Evolutionary conservation across 345 rosid species (phyloP), one percentile per base, ranked within the genome.

Genomic region (Moricandia moricandioides): DNA sequence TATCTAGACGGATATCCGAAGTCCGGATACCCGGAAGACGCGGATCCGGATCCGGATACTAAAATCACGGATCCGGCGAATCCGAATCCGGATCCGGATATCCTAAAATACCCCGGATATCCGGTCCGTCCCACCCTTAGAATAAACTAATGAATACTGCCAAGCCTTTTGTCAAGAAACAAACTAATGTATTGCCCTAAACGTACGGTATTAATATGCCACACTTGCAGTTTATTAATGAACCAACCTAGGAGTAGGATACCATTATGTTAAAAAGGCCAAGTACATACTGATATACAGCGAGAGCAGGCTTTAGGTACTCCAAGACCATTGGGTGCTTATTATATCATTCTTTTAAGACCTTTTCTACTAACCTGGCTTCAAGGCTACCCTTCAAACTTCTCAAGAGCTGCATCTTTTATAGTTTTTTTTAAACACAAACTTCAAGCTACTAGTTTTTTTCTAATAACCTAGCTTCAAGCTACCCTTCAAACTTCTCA

Each of bases 261-360:
- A 21, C 24, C 24, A 21, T 21, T 21, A 21, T 21, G 24, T 21
- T 21, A 21, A 21, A 29, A 29, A 4, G 56, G 18, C 45, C 35
- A 63, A 11, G 71, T 57, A 70, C 54, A 57, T 64, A 47, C 14
- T 70, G 54, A 65, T 63, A 8, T 71, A 77, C 80, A 77, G 70
- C 75, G 70, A 70, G 75, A 43, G 49, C 71, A 56, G 37, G 29
- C 66, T 57, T 76, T 64, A 39, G 54, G 66, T 33, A 77, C 55
- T 77, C 80, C 80, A 56, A 77, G 66, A 77, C 80, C 80, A 56
- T 77, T 70, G 80, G 80, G 76, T 70, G 70, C 71, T 63, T 64
- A 64, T 30, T 35, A 7, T 7, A 34, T 61, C 62, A 59, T 57
- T 60, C 57, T 62, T 16, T 18, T 0, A 26, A 3, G 2, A 26